Percentiles rank a stretch among this genome's conserved stretches.
These are phyloP conservation scores for Tulasnella calospora DNA, from an alignment of 768 basidiomycete species.

Conservation along the genomic window DNA sequence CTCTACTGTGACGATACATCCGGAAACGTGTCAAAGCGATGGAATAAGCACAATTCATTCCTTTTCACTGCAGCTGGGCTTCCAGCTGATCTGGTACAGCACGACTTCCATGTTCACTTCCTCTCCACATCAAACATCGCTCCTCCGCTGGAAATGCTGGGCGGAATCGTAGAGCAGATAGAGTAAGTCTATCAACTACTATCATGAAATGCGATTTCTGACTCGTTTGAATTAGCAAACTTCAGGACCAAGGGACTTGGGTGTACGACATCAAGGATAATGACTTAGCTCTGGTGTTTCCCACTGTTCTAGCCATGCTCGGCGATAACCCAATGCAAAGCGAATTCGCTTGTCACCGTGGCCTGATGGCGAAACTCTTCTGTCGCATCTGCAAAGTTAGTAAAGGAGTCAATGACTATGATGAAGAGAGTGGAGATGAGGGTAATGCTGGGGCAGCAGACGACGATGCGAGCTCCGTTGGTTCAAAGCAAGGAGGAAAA, in stretches of 20 bases:
- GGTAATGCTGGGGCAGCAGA: neutral
- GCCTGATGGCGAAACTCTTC: neutral
- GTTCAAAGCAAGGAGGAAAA: neutral
- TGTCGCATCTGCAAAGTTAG: neutral
- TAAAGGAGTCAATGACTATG: neutral
- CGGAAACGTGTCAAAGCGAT: slow-evolving; percentile 35
- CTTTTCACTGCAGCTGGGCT: slow-evolving; percentile 34
- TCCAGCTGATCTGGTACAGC: neutral
- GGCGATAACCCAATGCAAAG: neutral
- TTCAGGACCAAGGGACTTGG: neutral
- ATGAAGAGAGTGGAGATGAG: neutral
- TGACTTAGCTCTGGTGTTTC: neutral
- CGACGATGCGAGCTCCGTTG: slow-evolving; percentile 16
- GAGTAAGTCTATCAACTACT: neutral
- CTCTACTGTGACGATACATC: slow-evolving; percentile 31
- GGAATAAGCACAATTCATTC: slow-evolving; percentile 36
- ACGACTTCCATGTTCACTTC: neutral
- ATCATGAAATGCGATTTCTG: neutral
- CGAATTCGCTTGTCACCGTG: neutral
- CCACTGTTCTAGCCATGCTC: neutral
- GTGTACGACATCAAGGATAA: neutral
- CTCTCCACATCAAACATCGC: neutral
- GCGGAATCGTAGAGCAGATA: neutral
- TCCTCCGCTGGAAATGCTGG: neutral
- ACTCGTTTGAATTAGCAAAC: too few species aligned